Percentiles rank a stretch among this genome's conserved stretches.
phyloP scores from a whole-genome alignment of 2,329 filamentous ascomycete species.

The Fusarium stilboides region DNA sequence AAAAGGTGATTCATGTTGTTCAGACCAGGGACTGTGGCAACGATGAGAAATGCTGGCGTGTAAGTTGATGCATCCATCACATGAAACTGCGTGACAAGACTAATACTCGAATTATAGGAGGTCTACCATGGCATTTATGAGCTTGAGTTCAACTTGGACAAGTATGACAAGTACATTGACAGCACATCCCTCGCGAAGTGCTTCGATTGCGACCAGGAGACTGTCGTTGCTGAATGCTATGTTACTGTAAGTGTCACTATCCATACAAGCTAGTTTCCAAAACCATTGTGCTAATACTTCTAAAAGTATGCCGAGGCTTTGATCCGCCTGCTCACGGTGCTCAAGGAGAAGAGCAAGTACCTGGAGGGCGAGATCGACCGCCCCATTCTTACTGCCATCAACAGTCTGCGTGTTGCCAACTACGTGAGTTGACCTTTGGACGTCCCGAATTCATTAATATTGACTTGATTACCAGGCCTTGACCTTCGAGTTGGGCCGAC shows the following conservation, averaged over 20 bases:
- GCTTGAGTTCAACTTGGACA: conserved; percentile 50
- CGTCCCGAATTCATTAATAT: not conserved
- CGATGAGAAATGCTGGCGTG: conserved; percentile 48
- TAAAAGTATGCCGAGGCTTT: conserved; percentile 50
- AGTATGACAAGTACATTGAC: conserved; percentile 50
- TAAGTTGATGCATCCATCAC: conserved; percentile 4
- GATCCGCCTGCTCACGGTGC: conserved; percentile 46
- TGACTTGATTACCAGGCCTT: conserved; percentile 38
- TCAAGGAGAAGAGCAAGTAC: conserved; percentile 46
- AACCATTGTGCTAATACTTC: not conserved
- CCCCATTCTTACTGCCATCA: conserved; percentile 50
- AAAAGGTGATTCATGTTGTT: conserved; percentile 42
- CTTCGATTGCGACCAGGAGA: conserved; percentile 45
- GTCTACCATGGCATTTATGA: conserved; percentile 45
- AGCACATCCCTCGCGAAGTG: conserved; percentile 47
- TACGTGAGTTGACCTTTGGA: conserved; percentile 24
- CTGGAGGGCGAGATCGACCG: conserved; percentile 50
- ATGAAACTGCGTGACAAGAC: not conserved
- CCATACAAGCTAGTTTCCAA: not conserved
- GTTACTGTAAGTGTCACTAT: conserved; percentile 29
- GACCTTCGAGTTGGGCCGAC: conserved; percentile 50
- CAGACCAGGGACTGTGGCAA: conserved; percentile 37
- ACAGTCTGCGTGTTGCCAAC: conserved; percentile 51
- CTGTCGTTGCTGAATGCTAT: conserved; percentile 49
- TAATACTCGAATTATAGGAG: conserved; percentile 35